Percentiles rank a stretch among this genome's conserved stretches.
Evolutionary conservation across 352 stramenopile species (phyloP).

Genomic region (Aphanomyces euteiches): DNA sequence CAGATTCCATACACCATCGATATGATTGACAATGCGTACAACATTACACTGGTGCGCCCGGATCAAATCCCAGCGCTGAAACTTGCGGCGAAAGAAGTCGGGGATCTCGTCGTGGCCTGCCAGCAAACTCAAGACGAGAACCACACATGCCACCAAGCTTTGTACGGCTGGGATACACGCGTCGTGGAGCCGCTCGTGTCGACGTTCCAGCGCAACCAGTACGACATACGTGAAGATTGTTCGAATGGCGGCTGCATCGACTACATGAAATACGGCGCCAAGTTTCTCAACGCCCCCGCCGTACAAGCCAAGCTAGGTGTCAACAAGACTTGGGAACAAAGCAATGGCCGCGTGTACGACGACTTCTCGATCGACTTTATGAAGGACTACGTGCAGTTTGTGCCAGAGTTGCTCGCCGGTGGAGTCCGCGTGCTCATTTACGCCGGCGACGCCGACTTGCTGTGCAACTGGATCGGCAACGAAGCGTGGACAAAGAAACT

Average conservation of each 20-base stretch:
- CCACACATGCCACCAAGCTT: slow-evolving; percentile 42
- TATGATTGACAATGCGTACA: slow-evolving; percentile 81
- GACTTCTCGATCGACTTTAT: slow-evolving; percentile 86
- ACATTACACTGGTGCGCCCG: slow-evolving; percentile 50
- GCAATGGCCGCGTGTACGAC: slow-evolving; percentile 87
- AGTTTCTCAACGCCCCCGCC: slow-evolving; percentile 17
- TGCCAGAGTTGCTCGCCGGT: slow-evolving; percentile 88
- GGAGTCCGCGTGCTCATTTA: slow-evolving; percentile 89
- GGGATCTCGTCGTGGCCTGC: slow-evolving; percentile 42
- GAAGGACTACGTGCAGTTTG: slow-evolving; percentile 32
- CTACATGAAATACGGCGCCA: not conserved
- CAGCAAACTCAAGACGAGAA: slow-evolving; percentile 47
- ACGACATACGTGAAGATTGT: slow-evolving; percentile 30
- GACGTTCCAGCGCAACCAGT: slow-evolving; percentile 31
- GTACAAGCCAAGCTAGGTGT: slow-evolving; percentile 19
- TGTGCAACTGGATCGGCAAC: slow-evolving; percentile 97
- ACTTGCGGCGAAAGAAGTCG: slow-evolving; percentile 39
- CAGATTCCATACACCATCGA: slow-evolving; percentile 60
- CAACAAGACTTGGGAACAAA: slow-evolving; percentile 36
- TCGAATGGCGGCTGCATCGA: slow-evolving; percentile 18
- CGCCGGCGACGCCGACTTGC: slow-evolving; percentile 95
- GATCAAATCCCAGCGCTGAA: slow-evolving; percentile 48
- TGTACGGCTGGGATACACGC: slow-evolving; percentile 39
- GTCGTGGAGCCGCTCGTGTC: slow-evolving; percentile 39
- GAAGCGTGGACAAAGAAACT: slow-evolving; percentile 90